Evolutionary conservation across 129 eudicot genomes (phyloP).

Genomic region (Flaveria sonorensis): DNA sequence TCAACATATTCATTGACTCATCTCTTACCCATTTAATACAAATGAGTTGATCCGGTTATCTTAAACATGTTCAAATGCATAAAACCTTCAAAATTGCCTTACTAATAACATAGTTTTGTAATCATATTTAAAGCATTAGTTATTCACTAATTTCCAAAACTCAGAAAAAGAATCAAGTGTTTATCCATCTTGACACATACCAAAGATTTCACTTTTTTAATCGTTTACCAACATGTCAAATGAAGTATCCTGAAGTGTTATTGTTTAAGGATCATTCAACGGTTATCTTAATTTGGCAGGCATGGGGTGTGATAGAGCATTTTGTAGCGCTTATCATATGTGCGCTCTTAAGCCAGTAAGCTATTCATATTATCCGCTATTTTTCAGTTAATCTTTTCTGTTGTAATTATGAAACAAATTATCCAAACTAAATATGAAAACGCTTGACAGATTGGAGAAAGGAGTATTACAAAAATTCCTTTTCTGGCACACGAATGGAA

Average conservation of each 20-base stretch:
- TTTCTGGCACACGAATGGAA: slow-evolving; percentile 60
- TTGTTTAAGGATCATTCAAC: too few relatives aligned
- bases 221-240: too few relatives aligned
- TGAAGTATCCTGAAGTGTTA: too few relatives aligned
- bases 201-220: too few relatives aligned
- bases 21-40: background rate
- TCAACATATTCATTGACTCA: slow-evolving; percentile 14
- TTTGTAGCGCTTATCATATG: slow-evolving; percentile 83
- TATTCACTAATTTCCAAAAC: background rate
- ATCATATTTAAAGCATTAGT: background rate
- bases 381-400: background rate
- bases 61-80: background rate
- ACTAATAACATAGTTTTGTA: background rate
- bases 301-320: slow-evolving; percentile 86
- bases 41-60: background rate
- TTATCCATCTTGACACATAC: background rate
- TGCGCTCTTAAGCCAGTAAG: slow-evolving; percentile 81
- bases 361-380: slow-evolving; percentile 12
- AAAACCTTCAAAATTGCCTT: background rate
- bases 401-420: background rate
- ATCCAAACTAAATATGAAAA: background rate
- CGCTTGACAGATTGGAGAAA: slow-evolving; percentile 60
- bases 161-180: background rate
- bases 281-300: slow-evolving; percentile 41
- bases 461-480: slow-evolving; percentile 56